Evolutionary conservation across 23 red algal genomes (phyloP).

Genomic region (Gracilariopsis chorda): DNA sequence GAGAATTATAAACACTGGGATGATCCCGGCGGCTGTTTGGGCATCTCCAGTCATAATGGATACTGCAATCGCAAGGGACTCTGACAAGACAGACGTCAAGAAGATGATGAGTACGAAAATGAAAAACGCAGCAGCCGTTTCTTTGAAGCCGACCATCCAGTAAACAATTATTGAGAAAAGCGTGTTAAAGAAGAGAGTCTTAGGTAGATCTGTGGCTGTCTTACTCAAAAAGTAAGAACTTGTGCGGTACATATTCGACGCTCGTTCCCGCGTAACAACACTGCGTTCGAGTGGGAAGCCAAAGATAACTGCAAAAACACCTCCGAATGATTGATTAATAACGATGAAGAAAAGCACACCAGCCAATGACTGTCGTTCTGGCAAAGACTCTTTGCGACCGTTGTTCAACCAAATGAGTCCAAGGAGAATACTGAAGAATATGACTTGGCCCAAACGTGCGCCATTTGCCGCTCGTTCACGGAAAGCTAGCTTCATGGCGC

Average conservation of each 20-base stretch:
- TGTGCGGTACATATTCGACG: conserved; percentile 84
- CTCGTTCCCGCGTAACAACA: conserved; percentile 87
- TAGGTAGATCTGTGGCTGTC: conserved; percentile 75
- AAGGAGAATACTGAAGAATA: conserved; percentile 87
- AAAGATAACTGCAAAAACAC: conserved; percentile 91
- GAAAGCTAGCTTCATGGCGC: conserved; percentile 70
- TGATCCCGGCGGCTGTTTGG: conserved; percentile 79
- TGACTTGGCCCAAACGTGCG: conserved; percentile 71
- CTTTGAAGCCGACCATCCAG: conserved; percentile 87
- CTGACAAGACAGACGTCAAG: conserved; percentile 64
- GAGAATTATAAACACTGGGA: conserved; percentile 85
- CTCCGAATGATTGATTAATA: conserved; percentile 89
- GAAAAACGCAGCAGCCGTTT: conserved; percentile 72
- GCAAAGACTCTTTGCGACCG: conserved; percentile 46
- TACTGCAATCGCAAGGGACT: conserved; percentile 77
- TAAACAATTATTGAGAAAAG: conserved; percentile 81
- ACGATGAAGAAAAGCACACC: conserved; percentile 95
- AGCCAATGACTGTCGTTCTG: background rate
- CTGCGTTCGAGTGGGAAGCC: conserved; percentile 90
- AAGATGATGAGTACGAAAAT: conserved; percentile 70
- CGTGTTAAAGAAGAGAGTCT: conserved; percentile 64
- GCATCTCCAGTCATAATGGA: conserved; percentile 68
- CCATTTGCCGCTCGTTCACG: conserved; percentile 78
- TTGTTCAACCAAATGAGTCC: conserved; percentile 92
- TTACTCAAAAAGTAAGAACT: conserved; percentile 89